Evolutionary conservation across 2,329 filamentous ascomycete species (phyloP).

Genomic region (Penicillium concentricum): DNA sequence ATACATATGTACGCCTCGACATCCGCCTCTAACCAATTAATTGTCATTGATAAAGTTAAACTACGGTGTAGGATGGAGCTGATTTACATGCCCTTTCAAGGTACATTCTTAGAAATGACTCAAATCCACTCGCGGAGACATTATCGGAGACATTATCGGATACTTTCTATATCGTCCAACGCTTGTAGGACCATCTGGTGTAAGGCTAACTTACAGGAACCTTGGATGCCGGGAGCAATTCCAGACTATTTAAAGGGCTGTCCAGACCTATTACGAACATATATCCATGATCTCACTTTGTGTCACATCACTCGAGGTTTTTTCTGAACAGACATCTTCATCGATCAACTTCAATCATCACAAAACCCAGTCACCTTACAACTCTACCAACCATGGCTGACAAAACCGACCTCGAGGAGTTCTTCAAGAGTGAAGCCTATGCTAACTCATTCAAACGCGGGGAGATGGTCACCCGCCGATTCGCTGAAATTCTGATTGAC

Average conservation of each 20-base stretch:
- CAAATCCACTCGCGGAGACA: conserved; percentile 16
- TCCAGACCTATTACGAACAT: not conserved
- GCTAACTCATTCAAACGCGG: conserved; percentile 27
- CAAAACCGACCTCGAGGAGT: not conserved
- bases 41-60: not conserved
- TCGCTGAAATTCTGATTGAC: conserved; percentile 29
- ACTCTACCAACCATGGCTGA: conserved; percentile 6
- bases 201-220: not conserved
- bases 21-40: not conserved
- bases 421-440: conserved; percentile 24
- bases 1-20: not conserved
- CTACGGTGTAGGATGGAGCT: not conserved
- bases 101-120: not conserved
- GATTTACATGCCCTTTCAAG: not conserved
- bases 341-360: not conserved
- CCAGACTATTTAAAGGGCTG: not conserved
- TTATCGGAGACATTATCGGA: conserved; percentile 27
- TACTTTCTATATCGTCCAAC: conserved; percentile 9
- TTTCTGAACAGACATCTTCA: not conserved
- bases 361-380: too few relatives aligned
- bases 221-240: not conserved
- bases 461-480: conserved; percentile 33
- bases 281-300: not conserved
- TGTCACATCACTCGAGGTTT: not conserved
- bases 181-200: not conserved